Conservation (phyloP, 2,329 filamentous ascomycete genomes). For the Colletotrichum destructivum region DNA sequence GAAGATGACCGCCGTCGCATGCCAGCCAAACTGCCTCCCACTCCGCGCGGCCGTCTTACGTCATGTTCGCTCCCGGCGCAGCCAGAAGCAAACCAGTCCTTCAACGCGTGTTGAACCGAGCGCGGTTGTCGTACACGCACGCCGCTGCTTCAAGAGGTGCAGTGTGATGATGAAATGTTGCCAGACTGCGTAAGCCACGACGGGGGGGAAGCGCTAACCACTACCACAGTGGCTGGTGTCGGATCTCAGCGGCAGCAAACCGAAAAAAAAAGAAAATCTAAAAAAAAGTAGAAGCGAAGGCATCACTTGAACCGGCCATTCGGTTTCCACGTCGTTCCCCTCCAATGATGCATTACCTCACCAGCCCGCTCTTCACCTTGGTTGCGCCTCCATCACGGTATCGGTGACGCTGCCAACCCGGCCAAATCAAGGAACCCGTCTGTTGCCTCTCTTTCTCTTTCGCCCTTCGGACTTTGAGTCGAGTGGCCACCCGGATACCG, state of each 20-base stretch:
- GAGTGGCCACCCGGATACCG: slow-evolving; percentile 7
- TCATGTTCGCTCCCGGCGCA: neutral
- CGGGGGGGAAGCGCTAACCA: too few relatives aligned
- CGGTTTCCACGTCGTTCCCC: neutral
- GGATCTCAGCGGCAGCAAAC: neutral
- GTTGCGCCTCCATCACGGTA: slow-evolving; percentile 25
- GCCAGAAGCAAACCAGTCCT: neutral
- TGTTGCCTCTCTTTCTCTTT: neutral
- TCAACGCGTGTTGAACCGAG: neutral
- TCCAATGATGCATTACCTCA: slow-evolving; percentile 33
- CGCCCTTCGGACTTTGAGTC: neutral
- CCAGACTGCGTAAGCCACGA: slow-evolving; percentile 3
- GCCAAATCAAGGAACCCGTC: slow-evolving; percentile 27
- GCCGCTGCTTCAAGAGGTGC: slow-evolving; percentile 2
- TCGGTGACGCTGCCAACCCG: slow-evolving; percentile 29
- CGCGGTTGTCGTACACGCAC: neutral
- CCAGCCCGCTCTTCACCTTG: neutral
- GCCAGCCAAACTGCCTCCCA: neutral
- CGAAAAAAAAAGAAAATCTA: neutral
- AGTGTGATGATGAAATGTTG: neutral
- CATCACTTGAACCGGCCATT: slow-evolving; percentile 3
- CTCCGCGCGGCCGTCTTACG: slow-evolving; percentile 1
- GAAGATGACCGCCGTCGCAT: neutral
- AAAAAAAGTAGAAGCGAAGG: neutral
- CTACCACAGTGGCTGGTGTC: neutral